Evolutionary conservation across 1,284 basidiomycete genomes (phyloP), one percentile per base, ranked within the genome.

Genomic region (Ceratobasidium sp.): DNA sequence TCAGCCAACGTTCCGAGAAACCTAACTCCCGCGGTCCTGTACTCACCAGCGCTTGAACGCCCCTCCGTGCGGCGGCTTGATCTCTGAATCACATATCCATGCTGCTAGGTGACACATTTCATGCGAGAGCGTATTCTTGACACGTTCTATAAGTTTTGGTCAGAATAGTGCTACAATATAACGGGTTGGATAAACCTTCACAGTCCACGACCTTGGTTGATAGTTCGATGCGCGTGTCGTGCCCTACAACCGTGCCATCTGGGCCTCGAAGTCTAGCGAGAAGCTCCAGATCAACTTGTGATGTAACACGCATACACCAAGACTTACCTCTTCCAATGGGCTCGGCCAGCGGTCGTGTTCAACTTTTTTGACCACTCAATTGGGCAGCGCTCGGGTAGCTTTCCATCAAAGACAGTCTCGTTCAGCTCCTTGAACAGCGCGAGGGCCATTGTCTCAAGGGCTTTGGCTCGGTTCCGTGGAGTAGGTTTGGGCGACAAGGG

Each of bases 71-170:
- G 82, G 69, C 20, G 90, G 89, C 58, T 86, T 85, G 2, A 86
- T 83, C 27, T 86, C 82, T 10, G 83, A 78, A 74, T 90, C 84
- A 62, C 94, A 88, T 34, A 90, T 80, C 92, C 93, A 94, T 68
- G 85, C 87, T 4, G 92, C 92, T 31, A 94, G 79, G 77, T 94
- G 93, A 72, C 92, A 94, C 87, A 94, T 91, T 77, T 94, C 93
- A 74, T 94, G 92, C 31, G 90, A 86, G 1, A 94, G 79, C 0
- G 93, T 94, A 75, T 91, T 87, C 22, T 86, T 81, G 43, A 94
- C 87, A 27, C 91, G 85, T 68, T 90, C 89, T 92, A 29, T 13
- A 20, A 27, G 32, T 34, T 20, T 15, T 38, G 60, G 42, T 58
- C 40, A 42, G 38, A 13, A 38, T 67, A 10, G 38, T n/a, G 13